Conservation (phyloP, 345 rosid species). For the Salix viminalis region DNA sequence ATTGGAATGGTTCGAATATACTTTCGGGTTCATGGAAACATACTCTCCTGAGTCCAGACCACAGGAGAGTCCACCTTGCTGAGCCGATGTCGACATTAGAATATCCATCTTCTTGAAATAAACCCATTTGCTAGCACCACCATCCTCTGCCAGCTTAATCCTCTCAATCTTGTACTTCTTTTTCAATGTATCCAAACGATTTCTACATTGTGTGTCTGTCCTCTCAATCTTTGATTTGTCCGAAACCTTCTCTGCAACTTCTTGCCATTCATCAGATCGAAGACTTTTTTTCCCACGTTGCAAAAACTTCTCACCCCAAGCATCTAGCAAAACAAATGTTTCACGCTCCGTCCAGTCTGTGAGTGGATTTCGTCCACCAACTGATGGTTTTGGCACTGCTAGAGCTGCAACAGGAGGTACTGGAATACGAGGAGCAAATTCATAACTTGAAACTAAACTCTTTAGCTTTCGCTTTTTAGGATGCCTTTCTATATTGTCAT, state of each 20-base stretch:
- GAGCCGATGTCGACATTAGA: slow-evolving; percentile 63
- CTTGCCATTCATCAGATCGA: slow-evolving; percentile 89
- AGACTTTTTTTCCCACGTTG: slow-evolving; percentile 87
- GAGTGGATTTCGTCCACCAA: slow-evolving; percentile 55
- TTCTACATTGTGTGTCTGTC: slow-evolving; percentile 81
- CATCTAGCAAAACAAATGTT: slow-evolving; percentile 71
- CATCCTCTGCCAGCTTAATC: slow-evolving; percentile 39
- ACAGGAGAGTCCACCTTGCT: slow-evolving; percentile 73
- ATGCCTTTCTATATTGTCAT: slow-evolving; percentile 45
- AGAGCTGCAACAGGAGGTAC: slow-evolving; percentile 26
- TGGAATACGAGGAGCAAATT: slow-evolving; percentile 75
- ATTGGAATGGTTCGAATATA: slow-evolving; percentile 58
- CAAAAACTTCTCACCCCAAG: slow-evolving; percentile 90
- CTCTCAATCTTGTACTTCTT: slow-evolving; percentile 94
- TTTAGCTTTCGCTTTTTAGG: slow-evolving; percentile 69
- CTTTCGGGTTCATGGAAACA: slow-evolving; percentile 64
- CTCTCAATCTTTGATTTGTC: slow-evolving; percentile 67
- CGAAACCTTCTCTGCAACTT: slow-evolving; percentile 91
- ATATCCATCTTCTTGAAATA: slow-evolving; percentile 82
- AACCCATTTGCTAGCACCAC: slow-evolving; percentile 66
- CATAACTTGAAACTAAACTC: slow-evolving; percentile 67
- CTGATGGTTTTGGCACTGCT: slow-evolving; percentile 35
- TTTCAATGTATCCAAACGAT: slow-evolving; percentile 81
- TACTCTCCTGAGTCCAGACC: slow-evolving; percentile 89
- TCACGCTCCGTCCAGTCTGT: slow-evolving; percentile 92